Percentiles rank a stretch among this genome's conserved stretches.
These are phyloP conservation scores for Bathelium albidoporum DNA, from an alignment of 495 filamentous ascomycete species.

Conservation along the genomic window DNA sequence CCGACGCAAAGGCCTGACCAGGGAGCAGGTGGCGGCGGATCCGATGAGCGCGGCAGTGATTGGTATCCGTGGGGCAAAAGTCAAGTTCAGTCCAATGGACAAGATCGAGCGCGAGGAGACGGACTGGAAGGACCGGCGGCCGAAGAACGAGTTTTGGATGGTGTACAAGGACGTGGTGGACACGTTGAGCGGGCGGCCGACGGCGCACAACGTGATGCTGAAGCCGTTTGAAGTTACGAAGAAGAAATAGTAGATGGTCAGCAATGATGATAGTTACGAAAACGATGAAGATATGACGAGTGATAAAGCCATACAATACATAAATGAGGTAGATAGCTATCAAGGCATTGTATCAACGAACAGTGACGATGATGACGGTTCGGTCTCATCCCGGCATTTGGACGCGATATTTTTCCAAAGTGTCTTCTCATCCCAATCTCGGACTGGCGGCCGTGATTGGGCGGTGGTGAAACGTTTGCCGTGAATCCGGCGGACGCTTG, in stretches of 20 bases:
- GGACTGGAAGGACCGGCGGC: conserved; percentile 82
- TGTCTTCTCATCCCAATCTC: neutral
- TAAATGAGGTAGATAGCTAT: neutral
- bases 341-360: neutral
- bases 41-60: conserved; percentile 68
- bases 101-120: conserved; percentile 74
- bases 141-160: conserved; percentile 79
- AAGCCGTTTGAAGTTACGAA: neutral
- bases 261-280: neutral
- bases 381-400: neutral
- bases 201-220: conserved; percentile 8
- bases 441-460: neutral
- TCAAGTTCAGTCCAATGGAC: conserved; percentile 74
- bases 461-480: conserved; percentile 1
- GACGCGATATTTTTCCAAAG: neutral
- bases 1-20: conserved; percentile 49
- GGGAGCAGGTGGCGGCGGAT: conserved; percentile 58
- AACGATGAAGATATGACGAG: neutral
- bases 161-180: conserved; percentile 72
- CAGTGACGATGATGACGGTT: neutral
- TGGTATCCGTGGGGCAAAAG: conserved; percentile 79
- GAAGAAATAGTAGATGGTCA: neutral
- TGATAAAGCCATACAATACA: neutral
- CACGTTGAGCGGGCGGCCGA: conserved; percentile 62
- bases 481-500: neutral